These are phyloP conservation scores for Phytophthora pinifolia DNA, from an alignment of 352 stramenopile genomes.

Conservation along the genomic window DNA sequence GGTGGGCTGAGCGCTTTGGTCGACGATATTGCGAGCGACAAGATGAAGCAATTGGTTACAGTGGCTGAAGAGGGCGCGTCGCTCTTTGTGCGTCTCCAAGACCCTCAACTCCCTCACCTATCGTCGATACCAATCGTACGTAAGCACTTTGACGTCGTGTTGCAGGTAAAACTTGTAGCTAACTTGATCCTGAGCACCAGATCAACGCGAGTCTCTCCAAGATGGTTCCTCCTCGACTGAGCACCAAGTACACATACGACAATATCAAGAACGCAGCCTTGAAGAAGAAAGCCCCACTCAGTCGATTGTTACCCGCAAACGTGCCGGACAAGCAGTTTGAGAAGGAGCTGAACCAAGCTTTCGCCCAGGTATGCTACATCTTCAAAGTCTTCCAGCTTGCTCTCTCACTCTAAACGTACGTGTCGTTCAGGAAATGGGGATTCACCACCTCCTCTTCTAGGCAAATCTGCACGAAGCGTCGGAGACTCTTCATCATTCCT, in stretches of 20 bases:
- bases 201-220: conserved; percentile 31
- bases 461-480: conserved; percentile 14
- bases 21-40: conserved; percentile 44
- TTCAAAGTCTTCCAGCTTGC: background rate
- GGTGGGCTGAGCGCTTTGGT: conserved; percentile 32
- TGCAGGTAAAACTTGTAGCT: background rate
- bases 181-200: conserved; percentile 11
- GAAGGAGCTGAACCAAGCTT: conserved; percentile 66
- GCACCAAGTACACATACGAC: conserved; percentile 57
- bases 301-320: conserved; percentile 44
- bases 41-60: conserved; percentile 38
- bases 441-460: conserved; percentile 52
- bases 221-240: conserved; percentile 45
- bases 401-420: too few species aligned
- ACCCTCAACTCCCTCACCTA: conserved; percentile 50
- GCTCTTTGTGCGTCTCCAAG: conserved; percentile 63
- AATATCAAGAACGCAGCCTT: conserved; percentile 34
- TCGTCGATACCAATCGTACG: conserved; percentile 37
- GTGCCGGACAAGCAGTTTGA: conserved; percentile 55
- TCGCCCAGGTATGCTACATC: conserved; percentile 36
- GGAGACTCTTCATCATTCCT: conserved; percentile 5
- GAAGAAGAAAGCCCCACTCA: conserved; percentile 70
- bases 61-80: conserved; percentile 48
- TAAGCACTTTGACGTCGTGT: conserved; percentile 23
- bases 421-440: conserved; percentile 45